Base-by-base conservation (phyloP, 495 filamentous ascomycete species). In the Xylaria telfairii region DNA sequence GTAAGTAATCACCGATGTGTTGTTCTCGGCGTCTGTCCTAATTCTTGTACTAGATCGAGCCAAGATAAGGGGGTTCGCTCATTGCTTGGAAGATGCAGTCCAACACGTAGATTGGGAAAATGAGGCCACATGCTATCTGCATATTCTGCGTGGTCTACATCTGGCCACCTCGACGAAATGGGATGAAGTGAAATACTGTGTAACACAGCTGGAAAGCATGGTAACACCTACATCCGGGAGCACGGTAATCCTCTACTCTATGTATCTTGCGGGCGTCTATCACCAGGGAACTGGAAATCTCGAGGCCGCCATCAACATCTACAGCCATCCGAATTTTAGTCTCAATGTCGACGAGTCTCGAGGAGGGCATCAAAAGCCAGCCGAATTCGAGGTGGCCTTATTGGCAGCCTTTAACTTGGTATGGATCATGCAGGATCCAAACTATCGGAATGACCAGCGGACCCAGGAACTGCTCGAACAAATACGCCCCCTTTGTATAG, bases 381-480 rank as follows among this genome's bases (percentile, higher is more conserved):
- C 90, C n/a, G 86, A 87, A 57, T 85, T 87, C 4, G 93, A 97
- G 71, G 82, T 96, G 24, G 83, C 90, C 10, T 87, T 97, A 60
- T 87, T 98, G 13, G 92, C 93, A 5, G 83, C 89, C 5, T 87
- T 99, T 69, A 98, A 97, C 79, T 86, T 87, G 28, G 81, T 97
- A 32, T 90, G 94, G 77, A 96, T 98, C 67, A 83, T 97, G 72
- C 92, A 94, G 56, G 82, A 90, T 46, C 87, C 87, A 9, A 70
- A 78, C 0, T 87, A 90, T 32, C 82, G 82, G 47, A 78, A 87
- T 68, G 81, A 82, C 7, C 82, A 76, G 34, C 78, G 60, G 68
- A 89, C 63, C 82, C 88, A 81, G 5, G 78, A 82, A 7, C 77
- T 95, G 2, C 79, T 97, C n/a, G 80, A 87, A 2, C 82, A 85